phyloP scores from a whole-genome alignment of 106 monocot genomes.

The Allium cepa region DNA sequence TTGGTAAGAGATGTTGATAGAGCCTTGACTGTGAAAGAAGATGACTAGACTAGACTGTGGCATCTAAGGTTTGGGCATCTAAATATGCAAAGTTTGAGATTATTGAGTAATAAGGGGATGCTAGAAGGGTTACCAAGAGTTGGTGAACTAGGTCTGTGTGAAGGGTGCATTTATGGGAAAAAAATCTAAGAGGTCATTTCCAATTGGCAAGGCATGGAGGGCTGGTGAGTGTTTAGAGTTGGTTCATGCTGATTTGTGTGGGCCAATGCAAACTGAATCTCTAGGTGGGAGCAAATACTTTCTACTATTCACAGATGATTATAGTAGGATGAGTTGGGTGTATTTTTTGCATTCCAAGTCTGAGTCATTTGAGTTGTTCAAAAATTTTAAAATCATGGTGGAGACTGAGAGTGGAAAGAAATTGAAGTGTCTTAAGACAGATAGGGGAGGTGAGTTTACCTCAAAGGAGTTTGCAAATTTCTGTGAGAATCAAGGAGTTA shows the following conservation, averaged over 20 bases:
- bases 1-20: not conserved
- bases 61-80: slow-evolving; percentile 2
- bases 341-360: not conserved
- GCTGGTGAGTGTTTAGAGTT: slow-evolving; percentile 2
- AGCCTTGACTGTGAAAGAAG: slow-evolving; percentile 3
- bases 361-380: not conserved
- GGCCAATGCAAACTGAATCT: no score
- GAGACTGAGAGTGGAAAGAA: not conserved
- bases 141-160: no score
- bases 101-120: not conserved
- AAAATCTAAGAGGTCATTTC: not conserved
- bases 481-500: not conserved
- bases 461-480: not conserved
- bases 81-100: slow-evolving; percentile 4
- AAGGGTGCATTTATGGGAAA: not conserved
- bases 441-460: not conserved
- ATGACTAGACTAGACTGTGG: not conserved
- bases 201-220: not conserved
- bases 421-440: not conserved
- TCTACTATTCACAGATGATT: not conserved
- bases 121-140: not conserved
- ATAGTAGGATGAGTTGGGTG: not conserved
- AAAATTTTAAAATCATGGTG: not conserved
- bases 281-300: not conserved
- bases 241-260: no score